phyloP scores from a whole-genome alignment of 108 stramenopile genomes.

The Skeletonema tropicum region DNA sequence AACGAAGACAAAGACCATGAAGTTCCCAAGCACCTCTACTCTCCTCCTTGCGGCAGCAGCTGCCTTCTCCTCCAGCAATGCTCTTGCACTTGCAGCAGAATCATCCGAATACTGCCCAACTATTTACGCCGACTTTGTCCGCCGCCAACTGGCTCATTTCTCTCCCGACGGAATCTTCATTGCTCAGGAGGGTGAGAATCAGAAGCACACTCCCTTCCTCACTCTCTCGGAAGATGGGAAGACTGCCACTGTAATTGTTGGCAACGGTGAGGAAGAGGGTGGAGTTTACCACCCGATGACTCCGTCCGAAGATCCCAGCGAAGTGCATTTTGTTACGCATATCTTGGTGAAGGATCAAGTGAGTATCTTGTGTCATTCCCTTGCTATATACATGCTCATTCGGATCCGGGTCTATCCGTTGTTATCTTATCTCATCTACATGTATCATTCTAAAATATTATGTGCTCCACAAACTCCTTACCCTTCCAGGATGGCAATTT shows the following conservation, averaged over 20 bases:
- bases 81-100: neutral
- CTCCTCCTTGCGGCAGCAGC: neutral
- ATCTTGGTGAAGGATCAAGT: slow-evolving; percentile 30
- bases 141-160: slow-evolving; percentile 19
- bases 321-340: slow-evolving; percentile 31
- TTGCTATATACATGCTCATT: neutral
- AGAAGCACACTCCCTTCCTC: slow-evolving; percentile 21
- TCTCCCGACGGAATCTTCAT: neutral
- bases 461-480: too few relatives aligned
- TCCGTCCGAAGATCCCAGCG: slow-evolving; percentile 18
- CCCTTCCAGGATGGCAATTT: slow-evolving; percentile 20
- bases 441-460: too few relatives aligned
- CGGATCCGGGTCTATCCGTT: too few relatives aligned
- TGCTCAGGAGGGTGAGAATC: neutral
- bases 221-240: slow-evolving; percentile 15
- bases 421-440: too few relatives aligned
- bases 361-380: slow-evolving; percentile 2
- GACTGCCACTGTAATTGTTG: slow-evolving; percentile 10
- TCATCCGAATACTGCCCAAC: slow-evolving; percentile 27
- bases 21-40: neutral
- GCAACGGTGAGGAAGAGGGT: slow-evolving; percentile 19
- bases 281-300: slow-evolving; percentile 28
- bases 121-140: slow-evolving; percentile 23
- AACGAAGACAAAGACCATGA: neutral
- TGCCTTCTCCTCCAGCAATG: slow-evolving; percentile 6